These are phyloP conservation scores for Zopfia rhizophila DNA, from an alignment of 2,329 filamentous ascomycete species.

Conservation along the genomic window DNA sequence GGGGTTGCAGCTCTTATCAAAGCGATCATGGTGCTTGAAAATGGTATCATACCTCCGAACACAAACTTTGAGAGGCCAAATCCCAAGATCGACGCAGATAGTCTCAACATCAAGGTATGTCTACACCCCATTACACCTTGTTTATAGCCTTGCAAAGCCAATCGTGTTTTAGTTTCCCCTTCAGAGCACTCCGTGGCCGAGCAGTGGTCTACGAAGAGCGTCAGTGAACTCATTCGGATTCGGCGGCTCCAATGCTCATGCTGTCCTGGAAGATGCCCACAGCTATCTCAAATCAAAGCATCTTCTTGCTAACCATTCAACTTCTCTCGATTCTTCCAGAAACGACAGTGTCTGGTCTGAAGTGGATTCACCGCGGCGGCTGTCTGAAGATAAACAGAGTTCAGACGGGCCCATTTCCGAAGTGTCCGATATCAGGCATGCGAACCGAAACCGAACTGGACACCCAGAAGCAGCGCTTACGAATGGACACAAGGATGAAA, in stretches of 20 bases:
- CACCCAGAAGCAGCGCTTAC: too few species aligned
- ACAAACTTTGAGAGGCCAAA: conserved; percentile 30
- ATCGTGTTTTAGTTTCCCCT: not conserved
- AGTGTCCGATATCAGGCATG: too few species aligned
- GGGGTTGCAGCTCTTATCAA: conserved; percentile 47
- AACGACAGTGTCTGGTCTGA: too few species aligned
- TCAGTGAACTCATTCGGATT: conserved; percentile 22
- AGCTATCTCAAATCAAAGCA: too few species aligned
- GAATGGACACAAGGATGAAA: too few species aligned
- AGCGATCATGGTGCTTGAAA: conserved; percentile 47
- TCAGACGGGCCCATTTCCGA: too few species aligned
- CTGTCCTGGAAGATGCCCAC: too few species aligned
- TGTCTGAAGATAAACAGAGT: too few species aligned
- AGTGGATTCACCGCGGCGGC: too few species aligned
- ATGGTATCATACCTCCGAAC: conserved; percentile 36
- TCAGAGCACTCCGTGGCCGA: not conserved
- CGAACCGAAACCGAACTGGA: too few species aligned
- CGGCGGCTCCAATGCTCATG: conserved; percentile 26
- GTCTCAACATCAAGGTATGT: conserved; percentile 10
- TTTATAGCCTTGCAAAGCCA: not conserved
- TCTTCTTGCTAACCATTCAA: too few species aligned
- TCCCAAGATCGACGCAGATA: conserved; percentile 14
- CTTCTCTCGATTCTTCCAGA: too few species aligned
- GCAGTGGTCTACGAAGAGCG: not conserved
- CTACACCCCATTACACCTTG: not conserved